A percentile compares a stretch with the other conserved stretches of the same genome.
phyloP scores from a whole-genome alignment of 306 rosid genomes.

The Inga laurina region DNA sequence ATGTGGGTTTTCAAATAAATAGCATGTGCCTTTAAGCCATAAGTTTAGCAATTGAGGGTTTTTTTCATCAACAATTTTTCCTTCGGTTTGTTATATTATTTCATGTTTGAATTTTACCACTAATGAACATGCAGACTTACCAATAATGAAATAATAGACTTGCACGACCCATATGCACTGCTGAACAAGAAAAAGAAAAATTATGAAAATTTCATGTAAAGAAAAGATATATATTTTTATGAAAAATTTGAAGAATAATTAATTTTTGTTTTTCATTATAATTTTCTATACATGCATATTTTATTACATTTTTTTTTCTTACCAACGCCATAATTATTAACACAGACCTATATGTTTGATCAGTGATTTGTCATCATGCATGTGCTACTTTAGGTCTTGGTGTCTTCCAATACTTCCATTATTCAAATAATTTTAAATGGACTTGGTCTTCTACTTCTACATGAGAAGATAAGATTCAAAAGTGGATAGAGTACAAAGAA shows the following conservation, averaged over 20 bases:
- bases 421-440: background rate
- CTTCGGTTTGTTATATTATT: background rate
- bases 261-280: background rate
- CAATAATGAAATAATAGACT: background rate
- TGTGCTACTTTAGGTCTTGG: background rate
- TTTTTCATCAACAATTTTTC: too few relatives aligned
- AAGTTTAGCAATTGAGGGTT: too few relatives aligned
- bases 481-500: background rate
- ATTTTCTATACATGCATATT: background rate
- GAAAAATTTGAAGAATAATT: background rate
- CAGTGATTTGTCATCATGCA: background rate
- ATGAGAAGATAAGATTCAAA: background rate
- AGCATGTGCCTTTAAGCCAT: too few relatives aligned
- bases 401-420: background rate
- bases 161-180: background rate
- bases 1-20: too few relatives aligned
- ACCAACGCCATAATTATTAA: background rate
- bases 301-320: background rate
- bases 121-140: background rate
- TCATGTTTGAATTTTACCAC: background rate
- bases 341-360: background rate
- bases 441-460: background rate
- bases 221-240: background rate
- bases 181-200: background rate
- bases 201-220: background rate